These are phyloP conservation scores for Cyberlindnera bimundalis DNA, from an alignment of 805 yeast genomes.

Conservation along the genomic window DNA sequence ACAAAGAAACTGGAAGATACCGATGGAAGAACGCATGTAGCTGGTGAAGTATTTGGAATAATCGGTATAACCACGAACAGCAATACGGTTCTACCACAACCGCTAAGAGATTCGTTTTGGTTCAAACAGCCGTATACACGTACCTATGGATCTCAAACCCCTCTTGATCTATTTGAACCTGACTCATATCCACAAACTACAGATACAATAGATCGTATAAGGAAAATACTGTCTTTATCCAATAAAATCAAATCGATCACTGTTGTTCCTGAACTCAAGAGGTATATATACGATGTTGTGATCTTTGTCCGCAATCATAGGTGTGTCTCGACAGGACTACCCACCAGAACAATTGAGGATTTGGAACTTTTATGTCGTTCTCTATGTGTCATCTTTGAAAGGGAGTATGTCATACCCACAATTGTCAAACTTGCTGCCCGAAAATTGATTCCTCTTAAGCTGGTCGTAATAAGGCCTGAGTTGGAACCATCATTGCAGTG, in stretches of 20 bases:
- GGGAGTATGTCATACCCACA: slow-evolving; percentile 48
- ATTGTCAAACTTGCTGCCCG: slow-evolving; percentile 48
- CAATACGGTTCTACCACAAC: slow-evolving; percentile 2
- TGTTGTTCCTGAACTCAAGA: slow-evolving; percentile 45
- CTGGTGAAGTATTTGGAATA: slow-evolving; percentile 17
- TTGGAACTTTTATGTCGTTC: slow-evolving; percentile 37
- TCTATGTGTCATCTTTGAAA: slow-evolving; percentile 40
- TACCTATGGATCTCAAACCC: slow-evolving; percentile 1
- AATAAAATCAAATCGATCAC: slow-evolving; percentile 9
- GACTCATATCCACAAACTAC: not conserved
- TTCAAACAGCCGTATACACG: slow-evolving; percentile 30
- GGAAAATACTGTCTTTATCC: not conserved
- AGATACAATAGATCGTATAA: slow-evolving; percentile 2
- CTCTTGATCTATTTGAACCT: slow-evolving; percentile 3
- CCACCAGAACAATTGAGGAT: slow-evolving; percentile 44
- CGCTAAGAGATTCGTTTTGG: slow-evolving; percentile 30
- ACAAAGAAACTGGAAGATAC: not conserved
- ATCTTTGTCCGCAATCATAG: slow-evolving; percentile 53
- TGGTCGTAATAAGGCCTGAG: slow-evolving; percentile 36
- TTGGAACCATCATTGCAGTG: slow-evolving; percentile 52
- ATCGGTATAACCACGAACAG: slow-evolving; percentile 17
- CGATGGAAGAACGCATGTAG: not conserved
- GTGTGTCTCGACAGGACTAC: slow-evolving; percentile 49
- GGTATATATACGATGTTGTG: slow-evolving; percentile 56
- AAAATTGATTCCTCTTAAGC: slow-evolving; percentile 45